phyloP scores from a whole-genome alignment of 2,329 filamentous ascomycete genomes.

The Monosporascus sp. region DNA sequence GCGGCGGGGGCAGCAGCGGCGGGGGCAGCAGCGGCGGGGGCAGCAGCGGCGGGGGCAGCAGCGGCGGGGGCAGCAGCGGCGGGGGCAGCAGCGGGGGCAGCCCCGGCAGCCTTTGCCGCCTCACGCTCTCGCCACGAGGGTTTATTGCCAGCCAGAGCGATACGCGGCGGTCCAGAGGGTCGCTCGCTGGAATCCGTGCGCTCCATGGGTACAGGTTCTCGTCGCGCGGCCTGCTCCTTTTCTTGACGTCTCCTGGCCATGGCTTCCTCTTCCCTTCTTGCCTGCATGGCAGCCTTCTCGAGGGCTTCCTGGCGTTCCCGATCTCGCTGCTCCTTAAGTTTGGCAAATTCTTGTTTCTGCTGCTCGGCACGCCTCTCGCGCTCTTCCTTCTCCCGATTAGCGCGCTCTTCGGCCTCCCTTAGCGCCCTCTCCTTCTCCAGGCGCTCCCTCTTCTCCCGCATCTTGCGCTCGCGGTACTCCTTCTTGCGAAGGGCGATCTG shows the following conservation, averaged over 20 bases:
- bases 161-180: slow-evolving; percentile 47
- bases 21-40: too few relatives aligned
- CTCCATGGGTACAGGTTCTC: slow-evolving; percentile 32
- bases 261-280: slow-evolving; percentile 82
- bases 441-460: slow-evolving; percentile 75
- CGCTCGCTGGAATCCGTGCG: slow-evolving; percentile 42
- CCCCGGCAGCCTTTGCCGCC: slow-evolving; percentile 43
- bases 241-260: slow-evolving; percentile 67
- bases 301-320: slow-evolving; percentile 62
- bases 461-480: slow-evolving; percentile 77
- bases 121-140: slow-evolving; percentile 57
- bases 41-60: too few relatives aligned
- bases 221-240: slow-evolving; percentile 47
- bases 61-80: too few relatives aligned
- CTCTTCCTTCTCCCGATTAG: slow-evolving; percentile 78
- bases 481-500: slow-evolving; percentile 84
- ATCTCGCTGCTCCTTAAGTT: slow-evolving; percentile 60
- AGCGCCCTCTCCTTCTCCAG: slow-evolving; percentile 77
- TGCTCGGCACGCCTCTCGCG: slow-evolving; percentile 75
- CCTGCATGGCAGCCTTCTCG: slow-evolving; percentile 64
- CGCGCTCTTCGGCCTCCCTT: slow-evolving; percentile 81
- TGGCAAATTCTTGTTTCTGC: slow-evolving; percentile 65
- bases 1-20: too few relatives aligned
- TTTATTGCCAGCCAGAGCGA: slow-evolving; percentile 47
- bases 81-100: slow-evolving; percentile 22